Base-by-base conservation (phyloP, 2,329 filamentous ascomycete species). In the Kalaharituber pfeilii region DNA sequence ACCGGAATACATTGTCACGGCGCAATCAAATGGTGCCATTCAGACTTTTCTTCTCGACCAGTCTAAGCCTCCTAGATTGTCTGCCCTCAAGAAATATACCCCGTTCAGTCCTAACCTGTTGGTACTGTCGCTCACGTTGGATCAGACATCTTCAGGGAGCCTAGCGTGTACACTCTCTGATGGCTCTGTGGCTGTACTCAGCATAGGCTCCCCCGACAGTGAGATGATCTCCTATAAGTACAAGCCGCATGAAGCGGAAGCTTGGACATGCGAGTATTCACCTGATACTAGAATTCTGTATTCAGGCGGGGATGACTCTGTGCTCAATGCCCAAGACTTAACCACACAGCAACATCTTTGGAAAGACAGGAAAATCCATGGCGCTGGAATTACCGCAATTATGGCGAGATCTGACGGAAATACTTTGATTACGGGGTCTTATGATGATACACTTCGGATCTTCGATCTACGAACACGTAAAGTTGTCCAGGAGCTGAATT, bases 351-450 rank as follows among this genome's bases (percentile, higher is more conserved):
- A 27, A 8, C 47, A 56, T 30, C 8, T 56, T 20, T 60, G 59
- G 54, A 54, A 53, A 15, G 57, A 57, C 33, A 56, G 53, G 28
- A 80, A 73, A 57, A 73, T 75, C 15, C 86, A 94, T 63, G 72
- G 73, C n/a, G 86, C 87, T 1, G 89, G 91, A 9, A 84, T 96
- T 1, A 94, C 88, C 0, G 79, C 86, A 1, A 91, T 96, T 53
- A 68, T 95, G 2, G 85, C 87, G 0, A 69, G 94, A 2, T 65
- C 73, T 1, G 61, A 65, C 0, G 42, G 65, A 4, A 60, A 66
- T 7, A 71, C 73, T 3, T 64, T 91, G 3, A 64, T 94, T 2
- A 95, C 88, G 0, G 91, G 91, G 3, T 93, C 86, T 65, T 98
- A 96, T 65, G 91, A 96, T 63, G 88, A 96, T 62, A 73, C 75